Base-by-base conservation (phyloP, 2,329 filamentous ascomycete species). In the Cytospora paraplurivora region DNA sequence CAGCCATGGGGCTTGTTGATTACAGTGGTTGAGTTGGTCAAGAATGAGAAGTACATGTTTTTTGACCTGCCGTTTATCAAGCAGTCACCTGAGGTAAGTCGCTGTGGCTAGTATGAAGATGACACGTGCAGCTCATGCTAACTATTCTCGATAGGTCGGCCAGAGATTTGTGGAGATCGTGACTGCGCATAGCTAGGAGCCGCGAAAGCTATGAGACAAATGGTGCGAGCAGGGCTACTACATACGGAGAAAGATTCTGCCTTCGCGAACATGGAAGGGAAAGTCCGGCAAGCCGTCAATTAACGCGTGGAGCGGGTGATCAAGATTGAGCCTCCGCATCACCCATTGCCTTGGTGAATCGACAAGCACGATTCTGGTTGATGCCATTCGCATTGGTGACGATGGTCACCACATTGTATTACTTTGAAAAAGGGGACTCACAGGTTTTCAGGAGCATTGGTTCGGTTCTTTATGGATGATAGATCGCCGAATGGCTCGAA, bases 1-100 rank as follows among this genome's bases (percentile, higher is more conserved):
- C 94, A 98, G 74, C 94, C 96, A 19, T 98, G 94, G 94, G 96
- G 96, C 13, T 80, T 99, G 51, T 88, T 97, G 74, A 88, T 93
- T 67, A 94, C 93, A 41, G 84, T 96, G 66, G 80, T 95, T 67
- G 95, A 98, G 79, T 84, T 99, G 63, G 82, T 96, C 69, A 96
- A 96, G 81, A 97, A 96, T 74, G 88, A 91, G 60, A 91, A 88
- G 73, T 96, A 94, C 76, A 88, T 88, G 72, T 96, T 99, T 81
- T 98, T 96, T 81, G 91, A 95, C 57, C 82, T 97, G 69, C 91
- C 92, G 33, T 97, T 96, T 71, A 91, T 98, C 77, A 96, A 97
- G 80, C 85, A 89, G 68, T 87, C 89, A 69, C 93, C 93, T 68
- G 93, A 97, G 82, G 93, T 96, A 81, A 75, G 79, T 68, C 34